A percentile compares a stretch with the other conserved stretches of the same genome.
These are phyloP conservation scores for Cystofilobasidium bisporidii DNA, from an alignment of 768 basidiomycete species.

Conservation along the genomic window DNA sequence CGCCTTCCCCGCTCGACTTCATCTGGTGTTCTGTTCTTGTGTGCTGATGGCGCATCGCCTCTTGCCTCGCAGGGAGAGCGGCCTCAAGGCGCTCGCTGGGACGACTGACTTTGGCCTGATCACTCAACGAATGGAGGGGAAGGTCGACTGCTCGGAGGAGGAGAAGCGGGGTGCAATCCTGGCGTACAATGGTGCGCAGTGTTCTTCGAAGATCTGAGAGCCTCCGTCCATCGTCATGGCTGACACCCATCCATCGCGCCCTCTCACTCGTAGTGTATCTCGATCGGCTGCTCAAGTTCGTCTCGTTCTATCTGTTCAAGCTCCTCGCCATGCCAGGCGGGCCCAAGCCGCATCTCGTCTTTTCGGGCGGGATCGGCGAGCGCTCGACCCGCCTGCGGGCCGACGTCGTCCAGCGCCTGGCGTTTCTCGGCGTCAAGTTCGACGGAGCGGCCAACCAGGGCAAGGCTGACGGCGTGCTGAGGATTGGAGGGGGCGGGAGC, in stretches of 20 bases:
- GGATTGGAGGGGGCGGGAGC: slow-evolving; percentile 29
- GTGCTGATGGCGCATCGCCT: neutral
- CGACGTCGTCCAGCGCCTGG: slow-evolving; percentile 49
- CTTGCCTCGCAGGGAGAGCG: slow-evolving; percentile 48
- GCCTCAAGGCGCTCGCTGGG: slow-evolving; percentile 68
- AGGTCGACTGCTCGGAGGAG: slow-evolving; percentile 38
- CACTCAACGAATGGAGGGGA: slow-evolving; percentile 41
- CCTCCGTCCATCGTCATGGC: neutral
- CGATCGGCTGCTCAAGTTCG: slow-evolving; percentile 61
- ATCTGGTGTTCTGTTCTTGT: neutral
- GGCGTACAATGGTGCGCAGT: slow-evolving; percentile 51
- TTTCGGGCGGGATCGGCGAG: slow-evolving; percentile 84
- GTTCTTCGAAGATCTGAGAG: no score
- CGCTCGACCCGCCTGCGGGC: slow-evolving; percentile 53
- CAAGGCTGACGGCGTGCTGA: slow-evolving; percentile 33
- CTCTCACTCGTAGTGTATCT: slow-evolving; percentile 46
- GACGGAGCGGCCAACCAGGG: slow-evolving; percentile 51
- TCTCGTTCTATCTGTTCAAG: slow-evolving; percentile 68
- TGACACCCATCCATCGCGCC: neutral
- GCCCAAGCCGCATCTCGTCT: slow-evolving; percentile 53
- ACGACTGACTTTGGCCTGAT: slow-evolving; percentile 75
- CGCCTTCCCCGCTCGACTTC: neutral
- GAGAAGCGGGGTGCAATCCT: slow-evolving; percentile 42
- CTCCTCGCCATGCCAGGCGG: slow-evolving; percentile 50
- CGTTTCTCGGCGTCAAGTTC: slow-evolving; percentile 54